Percentiles rank a stretch among this genome's conserved stretches.
Evolutionary conservation across 257 asterid genomes (phyloP).

Genomic region (Solanum virginianum): DNA sequence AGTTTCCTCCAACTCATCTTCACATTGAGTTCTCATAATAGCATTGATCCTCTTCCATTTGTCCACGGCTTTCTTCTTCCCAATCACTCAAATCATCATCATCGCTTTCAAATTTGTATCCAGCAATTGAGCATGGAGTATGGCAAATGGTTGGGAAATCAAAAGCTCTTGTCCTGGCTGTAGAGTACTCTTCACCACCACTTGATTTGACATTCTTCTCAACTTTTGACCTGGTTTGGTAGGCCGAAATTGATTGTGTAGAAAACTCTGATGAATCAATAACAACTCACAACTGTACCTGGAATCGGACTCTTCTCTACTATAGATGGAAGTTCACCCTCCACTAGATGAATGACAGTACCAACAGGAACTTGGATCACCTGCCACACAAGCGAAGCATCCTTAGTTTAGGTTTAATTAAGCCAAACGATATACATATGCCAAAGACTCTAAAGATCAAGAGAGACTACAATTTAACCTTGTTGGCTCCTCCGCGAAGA

Average conservation of each 20-base stretch:
- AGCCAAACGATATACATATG: slow-evolving; percentile 1
- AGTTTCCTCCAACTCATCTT: slow-evolving; percentile 27
- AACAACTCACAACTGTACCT: slow-evolving; percentile 44
- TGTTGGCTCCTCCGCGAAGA: slow-evolving; percentile 81
- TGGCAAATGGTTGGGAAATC: background rate
- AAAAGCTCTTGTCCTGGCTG: background rate
- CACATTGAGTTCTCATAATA: slow-evolving; percentile 23
- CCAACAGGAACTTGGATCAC: slow-evolving; percentile 84
- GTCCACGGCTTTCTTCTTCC: slow-evolving; percentile 22
- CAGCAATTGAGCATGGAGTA: slow-evolving; percentile 15
- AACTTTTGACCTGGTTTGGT: background rate
- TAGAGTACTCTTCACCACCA: slow-evolving; percentile 1
- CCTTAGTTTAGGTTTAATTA: background rate
- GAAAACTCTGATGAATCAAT: slow-evolving; percentile 21
- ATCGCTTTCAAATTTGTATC: slow-evolving; percentile 6
- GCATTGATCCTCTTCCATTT: slow-evolving; percentile 13
- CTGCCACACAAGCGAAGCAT: slow-evolving; percentile 19
- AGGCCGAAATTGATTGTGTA: slow-evolving; percentile 7
- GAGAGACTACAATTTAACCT: slow-evolving; percentile 33
- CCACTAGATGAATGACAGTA: slow-evolving; percentile 71
- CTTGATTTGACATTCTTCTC: background rate
- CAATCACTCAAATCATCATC: slow-evolving; percentile 1
- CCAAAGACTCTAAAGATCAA: background rate
- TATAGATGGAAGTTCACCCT: slow-evolving; percentile 66
- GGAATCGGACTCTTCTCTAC: slow-evolving; percentile 59